Evolutionary conservation across 345 rosid species (phyloP).

Genomic region (Lepidium sativum): DNA sequence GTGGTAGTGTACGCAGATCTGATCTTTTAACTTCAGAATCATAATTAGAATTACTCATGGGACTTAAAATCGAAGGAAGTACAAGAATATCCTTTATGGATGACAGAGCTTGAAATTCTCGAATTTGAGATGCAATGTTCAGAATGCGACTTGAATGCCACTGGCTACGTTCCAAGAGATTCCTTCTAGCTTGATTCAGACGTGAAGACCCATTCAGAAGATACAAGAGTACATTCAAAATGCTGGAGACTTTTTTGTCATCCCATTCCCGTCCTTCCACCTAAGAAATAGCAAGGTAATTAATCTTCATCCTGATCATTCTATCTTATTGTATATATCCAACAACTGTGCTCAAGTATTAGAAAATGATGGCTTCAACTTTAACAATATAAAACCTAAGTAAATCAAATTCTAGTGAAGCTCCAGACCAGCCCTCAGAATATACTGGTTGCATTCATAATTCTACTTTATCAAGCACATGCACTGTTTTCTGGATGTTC

Average conservation of each 20-base stretch:
- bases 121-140: constrained; percentile 84
- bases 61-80: constrained; percentile 65
- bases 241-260: constrained; percentile 56
- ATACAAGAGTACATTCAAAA: constrained; percentile 67
- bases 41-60: constrained; percentile 34
- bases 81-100: constrained; percentile 61
- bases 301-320: neutral
- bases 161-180: constrained; percentile 89
- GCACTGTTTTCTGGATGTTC: constrained; percentile 45
- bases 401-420: neutral
- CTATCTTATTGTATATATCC: neutral
- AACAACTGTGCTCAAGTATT: neutral
- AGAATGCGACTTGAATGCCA: constrained; percentile 89
- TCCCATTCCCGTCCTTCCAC: constrained; percentile 98
- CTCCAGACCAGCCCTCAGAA: neutral
- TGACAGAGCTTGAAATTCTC: constrained; percentile 94
- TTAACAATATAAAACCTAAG: neutral
- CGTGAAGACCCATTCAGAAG: constrained; percentile 70
- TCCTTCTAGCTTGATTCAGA: constrained; percentile 82
- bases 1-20: constrained; percentile 48
- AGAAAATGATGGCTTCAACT: neutral
- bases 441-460: neutral
- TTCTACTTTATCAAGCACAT: neutral
- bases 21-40: constrained; percentile 31
- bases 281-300: constrained; percentile 34